phyloP scores from a whole-genome alignment of 2,329 filamentous ascomycete species.

The Ceratocystis smalleyi region DNA sequence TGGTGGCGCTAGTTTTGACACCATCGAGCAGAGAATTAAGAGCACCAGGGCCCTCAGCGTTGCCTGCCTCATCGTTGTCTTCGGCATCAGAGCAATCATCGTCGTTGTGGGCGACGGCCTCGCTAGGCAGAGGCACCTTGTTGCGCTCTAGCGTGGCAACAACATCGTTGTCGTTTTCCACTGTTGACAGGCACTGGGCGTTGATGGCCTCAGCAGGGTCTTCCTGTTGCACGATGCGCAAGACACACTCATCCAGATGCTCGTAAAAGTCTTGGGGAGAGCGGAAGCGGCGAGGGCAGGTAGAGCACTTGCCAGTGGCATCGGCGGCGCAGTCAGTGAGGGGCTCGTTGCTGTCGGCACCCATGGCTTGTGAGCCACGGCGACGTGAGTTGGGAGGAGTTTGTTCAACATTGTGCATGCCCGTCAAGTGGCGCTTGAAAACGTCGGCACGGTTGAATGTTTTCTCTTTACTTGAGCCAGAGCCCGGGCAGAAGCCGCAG shows the following conservation, averaged over 20 bases:
- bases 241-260: slow-evolving; percentile 68
- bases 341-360: slow-evolving; percentile 36
- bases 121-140: slow-evolving; percentile 35
- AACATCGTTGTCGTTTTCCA: slow-evolving; percentile 48
- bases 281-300: slow-evolving; percentile 76
- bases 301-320: slow-evolving; percentile 86
- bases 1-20: slow-evolving; percentile 31
- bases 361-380: slow-evolving; percentile 31
- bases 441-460: slow-evolving; percentile 91
- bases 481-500: slow-evolving; percentile 83
- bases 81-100: slow-evolving; percentile 40
- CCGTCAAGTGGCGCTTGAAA: slow-evolving; percentile 85
- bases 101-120: slow-evolving; percentile 36
- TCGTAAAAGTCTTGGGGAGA: slow-evolving; percentile 98
- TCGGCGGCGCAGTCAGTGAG: slow-evolving; percentile 57
- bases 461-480: slow-evolving; percentile 78
- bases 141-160: slow-evolving; percentile 49
- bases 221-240: slow-evolving; percentile 56
- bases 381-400: slow-evolving; percentile 82
- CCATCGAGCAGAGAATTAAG: slow-evolving; percentile 32
- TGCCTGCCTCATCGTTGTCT: slow-evolving; percentile 32
- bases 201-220: slow-evolving; percentile 56
- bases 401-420: slow-evolving; percentile 84
- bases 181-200: slow-evolving; percentile 48
- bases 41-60: slow-evolving; percentile 23